phyloP scores from a whole-genome alignment of 2,329 filamentous ascomycete species.

The Aspergillus transmontanensis region DNA sequence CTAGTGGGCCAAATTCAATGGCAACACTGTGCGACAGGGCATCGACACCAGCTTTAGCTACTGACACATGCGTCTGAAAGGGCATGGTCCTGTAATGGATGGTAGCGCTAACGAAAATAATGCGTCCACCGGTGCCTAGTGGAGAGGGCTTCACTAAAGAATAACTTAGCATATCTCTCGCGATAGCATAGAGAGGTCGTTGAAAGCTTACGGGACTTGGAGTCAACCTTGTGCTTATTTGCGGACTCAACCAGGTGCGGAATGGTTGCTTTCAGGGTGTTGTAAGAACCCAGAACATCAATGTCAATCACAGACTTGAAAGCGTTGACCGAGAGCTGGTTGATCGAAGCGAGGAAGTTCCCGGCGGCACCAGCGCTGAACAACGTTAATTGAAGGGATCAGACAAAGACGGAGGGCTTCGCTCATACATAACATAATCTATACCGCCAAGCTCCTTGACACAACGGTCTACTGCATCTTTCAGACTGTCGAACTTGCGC shows the following conservation, averaged over 20 bases:
- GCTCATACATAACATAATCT: constrained; percentile 84
- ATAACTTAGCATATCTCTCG: constrained; percentile 10
- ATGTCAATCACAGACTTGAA: constrained; percentile 98
- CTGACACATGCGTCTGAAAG: constrained; percentile 84
- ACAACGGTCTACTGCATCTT: constrained; percentile 76
- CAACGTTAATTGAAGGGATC: constrained; percentile 16
- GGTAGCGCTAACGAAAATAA: constrained; percentile 87
- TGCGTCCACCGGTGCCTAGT: constrained; percentile 71
- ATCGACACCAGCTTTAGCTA: constrained; percentile 90
- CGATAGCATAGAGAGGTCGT: neutral
- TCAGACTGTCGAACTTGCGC: constrained; percentile 68
- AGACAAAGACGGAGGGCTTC: neutral
- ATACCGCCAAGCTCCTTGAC: constrained; percentile 81
- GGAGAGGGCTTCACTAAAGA: constrained; percentile 37
- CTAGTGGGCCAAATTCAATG: constrained; percentile 86
- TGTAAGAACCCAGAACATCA: constrained; percentile 89
- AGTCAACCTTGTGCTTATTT: constrained; percentile 61
- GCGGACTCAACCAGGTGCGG: constrained; percentile 80
- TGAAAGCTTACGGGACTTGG: constrained; percentile 49
- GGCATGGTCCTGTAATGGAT: constrained; percentile 88
- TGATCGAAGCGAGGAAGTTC: constrained; percentile 88
- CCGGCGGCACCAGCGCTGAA: constrained; percentile 86
- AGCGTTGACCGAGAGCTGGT: constrained; percentile 79
- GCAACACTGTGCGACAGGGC: constrained; percentile 77
- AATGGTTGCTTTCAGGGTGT: constrained; percentile 89